phyloP scores from a whole-genome alignment of 768 basidiomycete genomes.

The Pulveroboletus sp. region DNA sequence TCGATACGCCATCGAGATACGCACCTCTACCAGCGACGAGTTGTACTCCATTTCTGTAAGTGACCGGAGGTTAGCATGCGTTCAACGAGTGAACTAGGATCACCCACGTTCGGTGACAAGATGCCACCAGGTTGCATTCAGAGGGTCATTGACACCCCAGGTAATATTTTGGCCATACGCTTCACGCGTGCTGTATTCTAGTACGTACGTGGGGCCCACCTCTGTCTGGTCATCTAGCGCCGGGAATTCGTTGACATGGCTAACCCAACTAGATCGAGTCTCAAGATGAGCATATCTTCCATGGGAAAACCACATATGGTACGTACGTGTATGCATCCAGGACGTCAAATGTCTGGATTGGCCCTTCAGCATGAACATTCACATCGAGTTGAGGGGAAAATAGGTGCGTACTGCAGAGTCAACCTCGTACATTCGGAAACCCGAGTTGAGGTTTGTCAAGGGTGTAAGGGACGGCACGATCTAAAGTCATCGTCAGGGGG shows the following conservation, averaged over 20 bases:
- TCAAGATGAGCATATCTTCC: not conserved
- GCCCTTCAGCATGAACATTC: not conserved
- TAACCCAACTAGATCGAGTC: conserved; percentile 54
- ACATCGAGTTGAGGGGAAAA: not conserved
- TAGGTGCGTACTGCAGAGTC: conserved; percentile 31
- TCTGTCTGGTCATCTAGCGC: too few species aligned
- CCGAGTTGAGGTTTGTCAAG: conserved; percentile 66
- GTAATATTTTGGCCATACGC: conserved; percentile 54
- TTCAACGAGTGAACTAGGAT: conserved; percentile 61
- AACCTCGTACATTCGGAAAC: conserved; percentile 51
- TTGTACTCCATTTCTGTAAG: conserved; percentile 24
- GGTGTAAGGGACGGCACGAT: conserved; percentile 62
- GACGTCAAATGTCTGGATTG: conserved; percentile 63
- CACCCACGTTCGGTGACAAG: conserved; percentile 62
- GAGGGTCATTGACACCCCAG: conserved; percentile 61
- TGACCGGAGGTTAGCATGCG: conserved; percentile 30
- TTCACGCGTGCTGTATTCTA: conserved; percentile 68
- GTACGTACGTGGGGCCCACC: conserved; percentile 54
- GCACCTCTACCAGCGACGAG: conserved; percentile 21
- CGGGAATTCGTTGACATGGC: conserved; percentile 57
- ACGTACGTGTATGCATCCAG: conserved; percentile 72
- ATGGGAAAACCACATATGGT: not conserved
- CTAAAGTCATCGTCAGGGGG: not conserved
- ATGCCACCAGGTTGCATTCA: conserved; percentile 83
- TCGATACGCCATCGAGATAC: not conserved